Evolutionary conservation across 805 yeast species (phyloP).

Genomic region (Debaryomyces hansenii): DNA sequence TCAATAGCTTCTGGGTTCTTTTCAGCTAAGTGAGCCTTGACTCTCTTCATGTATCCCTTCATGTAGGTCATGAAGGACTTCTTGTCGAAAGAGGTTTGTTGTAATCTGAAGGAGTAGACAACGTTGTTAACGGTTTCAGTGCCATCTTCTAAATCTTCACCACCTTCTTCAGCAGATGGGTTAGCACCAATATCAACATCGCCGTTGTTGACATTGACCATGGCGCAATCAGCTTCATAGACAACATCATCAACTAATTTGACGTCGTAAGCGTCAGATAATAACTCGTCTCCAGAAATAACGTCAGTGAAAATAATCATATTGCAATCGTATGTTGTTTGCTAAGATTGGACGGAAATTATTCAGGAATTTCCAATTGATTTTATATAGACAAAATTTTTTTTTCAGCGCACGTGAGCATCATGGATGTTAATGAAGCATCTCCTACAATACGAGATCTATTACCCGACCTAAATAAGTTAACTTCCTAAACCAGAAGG

Average conservation of each 20-base stretch:
- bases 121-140: slow-evolving; percentile 94
- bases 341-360: neutral
- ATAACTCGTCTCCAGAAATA: slow-evolving; percentile 90
- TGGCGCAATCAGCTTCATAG: slow-evolving; percentile 94
- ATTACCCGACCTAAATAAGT: neutral
- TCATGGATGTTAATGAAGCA: neutral
- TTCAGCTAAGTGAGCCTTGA: slow-evolving; percentile 91
- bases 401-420: neutral
- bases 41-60: slow-evolving; percentile 97
- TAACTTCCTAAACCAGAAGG: neutral
- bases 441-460: neutral
- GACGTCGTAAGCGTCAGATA: slow-evolving; percentile 96
- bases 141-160: slow-evolving; percentile 79
- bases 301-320: slow-evolving; percentile 62
- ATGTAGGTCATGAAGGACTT: slow-evolving; percentile 95
- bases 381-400: neutral
- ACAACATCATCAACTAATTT: slow-evolving; percentile 86
- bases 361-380: neutral
- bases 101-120: slow-evolving; percentile 97
- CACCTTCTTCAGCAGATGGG: slow-evolving; percentile 98
- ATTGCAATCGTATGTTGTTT: slow-evolving; percentile 8
- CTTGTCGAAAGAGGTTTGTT: slow-evolving; percentile 95
- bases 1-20: slow-evolving; percentile 82
- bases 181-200: slow-evolving; percentile 99
- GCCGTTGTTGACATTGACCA: slow-evolving; percentile 87